Base-by-base conservation (phyloP, 2,329 filamentous ascomycete species). In the Didymella segeticola region DNA sequence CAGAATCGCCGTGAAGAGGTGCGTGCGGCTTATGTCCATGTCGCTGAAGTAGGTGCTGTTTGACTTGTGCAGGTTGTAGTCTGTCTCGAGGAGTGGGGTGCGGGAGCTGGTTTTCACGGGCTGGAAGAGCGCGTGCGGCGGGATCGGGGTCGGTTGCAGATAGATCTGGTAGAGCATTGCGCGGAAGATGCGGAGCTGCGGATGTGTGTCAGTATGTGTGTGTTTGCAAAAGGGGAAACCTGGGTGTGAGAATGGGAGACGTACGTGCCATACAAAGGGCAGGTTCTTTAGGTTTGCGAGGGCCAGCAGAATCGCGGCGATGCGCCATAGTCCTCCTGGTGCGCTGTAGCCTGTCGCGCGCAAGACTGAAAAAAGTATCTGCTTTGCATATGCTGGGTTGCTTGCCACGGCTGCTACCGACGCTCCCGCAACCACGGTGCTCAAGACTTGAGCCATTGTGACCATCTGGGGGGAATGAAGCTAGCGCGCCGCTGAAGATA, bases 31-130 rank as follows among this genome's bases (percentile, higher is more conserved):
- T 55, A 93, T 84, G 75, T 96, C 92, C 61, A 96, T 86, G 75
- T 96, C 91, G 61, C 86, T 80, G 71, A 96, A 96, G 79, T 96
- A 96, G 25, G 92, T 96, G 64, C 84, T 86, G 78, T 92, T 91
- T 57, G 87, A 87, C 73, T 93, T 92, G 81, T 93, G 89, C 36
- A 91, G 70, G 77, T 95, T 93, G 79, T 92, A 91, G 77, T 96
- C 93, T 66, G 88, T 91, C 76, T 96, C 91, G 63, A 89, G 82
- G 47, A 89, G 77, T 1, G 89, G 84, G 12, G 88, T 84, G 68
- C 86, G 85, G 6, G 88, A 85, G 31, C 81, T 79, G 14, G 87
- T 86, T 53, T 90, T 86, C 45, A 89, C 77, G 41, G 89, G 87
- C 42, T 86, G 83, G 78, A 93, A 95, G 61, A 95, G 83, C 33